A percentile compares a stretch with the other conserved stretches of the same genome.
phyloP scores from a whole-genome alignment of 495 filamentous ascomycete species.

The Aspergillus incahuasiensis region DNA sequence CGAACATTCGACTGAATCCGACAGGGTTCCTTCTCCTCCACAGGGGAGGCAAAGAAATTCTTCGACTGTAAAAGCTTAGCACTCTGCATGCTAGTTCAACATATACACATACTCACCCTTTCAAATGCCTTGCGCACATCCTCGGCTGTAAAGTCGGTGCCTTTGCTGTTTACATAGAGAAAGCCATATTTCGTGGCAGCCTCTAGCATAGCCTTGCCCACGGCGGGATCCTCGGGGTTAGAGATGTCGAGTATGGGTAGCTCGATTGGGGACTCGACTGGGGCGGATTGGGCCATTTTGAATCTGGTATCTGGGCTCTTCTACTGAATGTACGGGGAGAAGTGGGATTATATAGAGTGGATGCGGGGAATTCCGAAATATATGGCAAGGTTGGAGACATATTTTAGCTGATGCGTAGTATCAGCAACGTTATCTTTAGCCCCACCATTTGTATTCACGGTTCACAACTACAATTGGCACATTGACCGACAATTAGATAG shows the following conservation, averaged over 20 bases:
- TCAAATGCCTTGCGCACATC: constrained; percentile 72
- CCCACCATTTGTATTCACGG: neutral
- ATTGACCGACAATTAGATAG: neutral
- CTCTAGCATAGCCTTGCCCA: constrained; percentile 68
- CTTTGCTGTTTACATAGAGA: constrained; percentile 74
- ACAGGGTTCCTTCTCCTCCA: constrained; percentile 67
- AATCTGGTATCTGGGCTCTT: too few species aligned
- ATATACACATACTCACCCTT: constrained; percentile 48
- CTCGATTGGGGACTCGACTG: constrained; percentile 38
- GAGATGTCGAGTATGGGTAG: constrained; percentile 82
- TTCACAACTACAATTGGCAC: neutral
- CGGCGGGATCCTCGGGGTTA: constrained; percentile 45
- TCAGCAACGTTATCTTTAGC: constrained; percentile 3
- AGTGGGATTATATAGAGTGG: neutral
- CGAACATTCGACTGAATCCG: constrained; percentile 62
- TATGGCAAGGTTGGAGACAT: neutral
- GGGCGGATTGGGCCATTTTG: constrained; percentile 36
- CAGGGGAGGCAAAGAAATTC: constrained; percentile 69
- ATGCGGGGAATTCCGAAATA: neutral
- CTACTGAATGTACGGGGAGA: neutral
- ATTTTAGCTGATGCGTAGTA: neutral
- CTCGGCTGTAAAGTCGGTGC: constrained; percentile 57
- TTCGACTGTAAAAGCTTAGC: constrained; percentile 51
- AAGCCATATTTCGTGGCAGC: constrained; percentile 82
- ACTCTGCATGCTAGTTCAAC: neutral